Conservation (phyloP, 352 stramenopile species). For the Phytophthora sansomeana region DNA sequence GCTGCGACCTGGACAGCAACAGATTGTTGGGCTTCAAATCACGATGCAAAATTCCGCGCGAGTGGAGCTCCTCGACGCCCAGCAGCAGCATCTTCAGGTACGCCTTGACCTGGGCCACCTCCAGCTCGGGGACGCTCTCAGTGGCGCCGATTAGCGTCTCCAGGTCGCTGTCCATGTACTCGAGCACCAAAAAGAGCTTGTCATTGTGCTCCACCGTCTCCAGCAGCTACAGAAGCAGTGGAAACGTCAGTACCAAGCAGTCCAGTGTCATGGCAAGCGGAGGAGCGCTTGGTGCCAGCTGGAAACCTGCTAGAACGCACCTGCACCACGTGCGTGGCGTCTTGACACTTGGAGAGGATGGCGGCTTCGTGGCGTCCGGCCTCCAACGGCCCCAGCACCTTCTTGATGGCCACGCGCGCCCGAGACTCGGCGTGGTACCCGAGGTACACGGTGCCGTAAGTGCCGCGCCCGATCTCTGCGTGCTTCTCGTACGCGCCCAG, state of each 20-base stretch:
- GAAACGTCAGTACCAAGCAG: not conserved
- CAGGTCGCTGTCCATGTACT: conserved; percentile 85
- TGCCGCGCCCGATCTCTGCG: conserved; percentile 81
- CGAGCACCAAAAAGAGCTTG: conserved; percentile 77
- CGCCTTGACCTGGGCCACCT: conserved; percentile 65
- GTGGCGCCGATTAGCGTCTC: conserved; percentile 59
- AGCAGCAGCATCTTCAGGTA: conserved; percentile 76
- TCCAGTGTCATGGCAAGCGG: not conserved
- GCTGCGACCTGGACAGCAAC: conserved; percentile 54
- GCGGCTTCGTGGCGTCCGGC: conserved; percentile 57
- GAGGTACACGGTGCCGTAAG: conserved; percentile 81
- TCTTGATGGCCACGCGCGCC: conserved; percentile 78
- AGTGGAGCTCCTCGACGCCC: conserved; percentile 69
- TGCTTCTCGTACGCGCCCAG: conserved; percentile 77
- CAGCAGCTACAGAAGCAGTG: conserved; percentile 45
- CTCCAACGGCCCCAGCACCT: conserved; percentile 55
- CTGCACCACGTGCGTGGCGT: conserved; percentile 64
- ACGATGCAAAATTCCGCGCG: conserved; percentile 68
- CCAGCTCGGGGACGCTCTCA: conserved; percentile 48
- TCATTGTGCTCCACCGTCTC: conserved; percentile 65
- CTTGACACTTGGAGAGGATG: conserved; percentile 58
- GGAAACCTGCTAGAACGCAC: conserved; percentile 28
- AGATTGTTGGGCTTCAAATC: conserved; percentile 89
- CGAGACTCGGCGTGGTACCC: conserved; percentile 51
- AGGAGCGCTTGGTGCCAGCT: not conserved